Percentiles rank a stretch among this genome's conserved stretches.
phyloP scores from a whole-genome alignment of 768 basidiomycete species.

The Pholiota microspora region DNA sequence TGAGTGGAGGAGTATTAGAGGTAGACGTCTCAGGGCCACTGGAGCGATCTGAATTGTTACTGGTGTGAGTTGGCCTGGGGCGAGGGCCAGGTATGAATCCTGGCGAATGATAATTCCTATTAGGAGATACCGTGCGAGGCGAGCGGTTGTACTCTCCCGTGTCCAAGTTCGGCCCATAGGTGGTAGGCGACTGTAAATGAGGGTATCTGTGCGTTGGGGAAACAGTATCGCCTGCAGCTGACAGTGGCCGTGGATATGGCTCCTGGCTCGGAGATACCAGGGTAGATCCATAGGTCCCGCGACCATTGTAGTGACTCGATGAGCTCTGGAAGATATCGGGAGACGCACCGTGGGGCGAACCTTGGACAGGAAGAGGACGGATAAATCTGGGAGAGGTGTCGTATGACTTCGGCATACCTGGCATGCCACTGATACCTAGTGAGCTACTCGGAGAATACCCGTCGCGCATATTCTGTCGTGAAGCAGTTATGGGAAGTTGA shows the following conservation, averaged over 20 bases:
- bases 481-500: constrained; percentile 32
- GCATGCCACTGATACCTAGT: constrained; percentile 11
- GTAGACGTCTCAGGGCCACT: constrained; percentile 37
- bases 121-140: constrained; percentile 37
- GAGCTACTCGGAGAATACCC: constrained; percentile 22
- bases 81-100: constrained; percentile 29
- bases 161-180: constrained; percentile 16
- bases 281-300: constrained; percentile 17
- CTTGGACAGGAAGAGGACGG: constrained; percentile 42
- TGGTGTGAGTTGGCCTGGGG: constrained; percentile 22
- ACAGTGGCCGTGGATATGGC: constrained; percentile 61
- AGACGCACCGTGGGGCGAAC: constrained; percentile 30
- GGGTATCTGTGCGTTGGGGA: constrained; percentile 33
- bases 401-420: constrained; percentile 41
- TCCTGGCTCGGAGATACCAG: constrained; percentile 50
- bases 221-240: constrained; percentile 53
- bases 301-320: constrained; percentile 25
- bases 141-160: constrained; percentile 25
- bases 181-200: constrained; percentile 1
- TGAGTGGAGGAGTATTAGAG: constrained; percentile 53
- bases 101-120: constrained; percentile 28
- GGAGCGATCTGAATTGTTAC: constrained; percentile 34
- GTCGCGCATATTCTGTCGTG: constrained; percentile 21
- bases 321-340: constrained; percentile 27
- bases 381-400: constrained; percentile 34